Percentiles rank a stretch among this genome's conserved stretches.
These are phyloP conservation scores for Intubia oerlemansii DNA, from an alignment of 2,329 filamentous ascomycete genomes.

Conservation along the genomic window DNA sequence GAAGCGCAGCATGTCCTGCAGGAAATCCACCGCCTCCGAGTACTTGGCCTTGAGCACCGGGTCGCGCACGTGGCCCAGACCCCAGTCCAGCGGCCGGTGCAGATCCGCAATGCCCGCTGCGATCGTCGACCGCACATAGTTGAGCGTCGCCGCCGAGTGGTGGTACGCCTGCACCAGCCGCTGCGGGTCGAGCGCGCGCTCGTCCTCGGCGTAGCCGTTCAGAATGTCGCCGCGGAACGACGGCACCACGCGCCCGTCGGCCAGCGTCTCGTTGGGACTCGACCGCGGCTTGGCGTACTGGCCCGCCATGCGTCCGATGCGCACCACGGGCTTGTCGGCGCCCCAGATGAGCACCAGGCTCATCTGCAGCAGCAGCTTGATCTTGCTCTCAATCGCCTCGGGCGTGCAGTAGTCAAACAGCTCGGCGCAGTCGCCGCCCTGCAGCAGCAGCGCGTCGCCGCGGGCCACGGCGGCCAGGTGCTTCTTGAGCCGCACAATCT, in stretches of 20 bases:
- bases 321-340: slow-evolving; percentile 57
- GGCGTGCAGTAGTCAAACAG: slow-evolving; percentile 92
- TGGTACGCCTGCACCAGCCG: slow-evolving; percentile 85
- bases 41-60: slow-evolving; percentile 72
- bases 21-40: slow-evolving; percentile 59
- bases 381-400: slow-evolving; percentile 79
- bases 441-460: slow-evolving; percentile 80
- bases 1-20: slow-evolving; percentile 82
- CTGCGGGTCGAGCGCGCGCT: slow-evolving; percentile 60
- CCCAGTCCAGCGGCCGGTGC: slow-evolving; percentile 87
- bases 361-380: slow-evolving; percentile 94
- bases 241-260: slow-evolving; percentile 62
- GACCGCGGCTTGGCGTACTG: slow-evolving; percentile 95
- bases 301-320: slow-evolving; percentile 88
- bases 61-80: slow-evolving; percentile 74
- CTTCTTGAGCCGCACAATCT: slow-evolving; percentile 61
- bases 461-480: slow-evolving; percentile 69
- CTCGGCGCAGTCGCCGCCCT: slow-evolving; percentile 94
- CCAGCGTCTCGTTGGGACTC: slow-evolving; percentile 54
- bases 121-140: slow-evolving; percentile 72
- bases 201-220: slow-evolving; percentile 64
- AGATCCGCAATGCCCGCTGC: slow-evolving; percentile 82
- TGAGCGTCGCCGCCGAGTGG: slow-evolving; percentile 82
- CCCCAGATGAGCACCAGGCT: slow-evolving; percentile 90
- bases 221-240: slow-evolving; percentile 92